Base-by-base conservation (phyloP, 2,329 filamentous ascomycete genomes). In the Cercospora sojina region DNA sequence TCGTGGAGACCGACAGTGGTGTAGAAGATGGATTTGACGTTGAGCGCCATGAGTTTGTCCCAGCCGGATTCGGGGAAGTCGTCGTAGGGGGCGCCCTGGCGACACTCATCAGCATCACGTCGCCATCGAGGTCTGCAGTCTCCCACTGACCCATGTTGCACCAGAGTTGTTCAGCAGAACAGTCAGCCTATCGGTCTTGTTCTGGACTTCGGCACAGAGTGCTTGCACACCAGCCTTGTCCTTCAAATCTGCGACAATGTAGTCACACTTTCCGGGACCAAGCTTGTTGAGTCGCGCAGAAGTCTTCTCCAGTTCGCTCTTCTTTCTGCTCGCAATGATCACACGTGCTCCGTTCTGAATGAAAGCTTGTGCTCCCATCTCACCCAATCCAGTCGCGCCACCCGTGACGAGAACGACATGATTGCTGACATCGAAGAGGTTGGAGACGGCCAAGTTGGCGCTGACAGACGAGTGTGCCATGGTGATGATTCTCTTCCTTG, bases 61-160 rank as follows among this genome's bases (percentile, higher is more conserved):
- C 85, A 87, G 47, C 83, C 85, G 56, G 81, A 79, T 68, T 86
- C 84, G 0, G 84, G 84, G 71, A 86, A 87, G 74, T 86, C 80
- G 67, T 86, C 83, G 73, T 86, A 87, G 29, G 84, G 82, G 27
- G 82, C 85, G 9, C 84, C 85, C 80, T 72, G 20, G 12, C 35
- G 5, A n/a, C n/a, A n/a, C 12, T 57, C 9, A 53, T 62, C 41
- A 67, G 10, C n/a, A 49, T 16, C 32, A 38, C 5, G 5, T 20
- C 32, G 38, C 25, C 18, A n/a, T 12, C 55, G 29, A 27, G 13
- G 29, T 38, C 7, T 29, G 10, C 29, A 12, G 13, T 20, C n/a
- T n/a, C 13, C 47, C n/a, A 41, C 59, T 68, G 32, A 66, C 73
- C 75, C 75, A 77, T 7, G 75, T 74, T 0, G 82, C 80, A 1